Evolutionary conservation across 192 early-diverging fungal species (phyloP).

Genomic region (Coemansia sp.): DNA sequence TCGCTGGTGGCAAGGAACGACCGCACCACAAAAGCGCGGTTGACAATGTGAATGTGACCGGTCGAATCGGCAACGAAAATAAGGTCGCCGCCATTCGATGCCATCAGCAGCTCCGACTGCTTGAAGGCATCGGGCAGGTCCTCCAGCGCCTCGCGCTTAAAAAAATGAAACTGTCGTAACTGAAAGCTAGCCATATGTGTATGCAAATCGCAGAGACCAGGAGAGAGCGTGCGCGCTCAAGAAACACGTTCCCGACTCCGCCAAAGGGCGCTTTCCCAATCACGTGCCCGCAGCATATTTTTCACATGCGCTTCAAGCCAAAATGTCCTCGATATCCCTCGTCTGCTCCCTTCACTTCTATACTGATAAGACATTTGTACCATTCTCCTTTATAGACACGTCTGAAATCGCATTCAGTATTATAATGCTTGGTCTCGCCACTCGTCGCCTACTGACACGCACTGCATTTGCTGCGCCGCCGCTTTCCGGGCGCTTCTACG

Average conservation of each 20-base stretch:
- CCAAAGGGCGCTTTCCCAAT: too few relatives aligned
- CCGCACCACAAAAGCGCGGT: slow-evolving; percentile 61
- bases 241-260: too few relatives aligned
- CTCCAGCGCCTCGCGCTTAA: slow-evolving; percentile 46
- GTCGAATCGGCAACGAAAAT: slow-evolving; percentile 48
- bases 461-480: not conserved
- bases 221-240: not conserved
- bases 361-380: too few relatives aligned
- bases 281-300: too few relatives aligned
- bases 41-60: slow-evolving; percentile 62
- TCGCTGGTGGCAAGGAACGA: slow-evolving; percentile 60
- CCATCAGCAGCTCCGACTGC: slow-evolving; percentile 46
- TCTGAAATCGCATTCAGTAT: not conserved
- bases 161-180: slow-evolving; percentile 55
- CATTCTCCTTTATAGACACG: too few relatives aligned
- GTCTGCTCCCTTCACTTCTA: too few relatives aligned
- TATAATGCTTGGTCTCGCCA: slow-evolving; percentile 9
- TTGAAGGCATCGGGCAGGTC: slow-evolving; percentile 41
- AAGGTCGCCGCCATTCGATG: slow-evolving; percentile 46
- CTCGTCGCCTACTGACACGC: not conserved
- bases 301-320: too few relatives aligned
- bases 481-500: slow-evolving; percentile 21
- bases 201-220: not conserved
- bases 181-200: slow-evolving; percentile 47
- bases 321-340: too few relatives aligned